Evolutionary conservation across 2,329 filamentous ascomycete genomes (phyloP), one percentile per base, ranked within the genome.

Genomic region (Fusarium hostae): DNA sequence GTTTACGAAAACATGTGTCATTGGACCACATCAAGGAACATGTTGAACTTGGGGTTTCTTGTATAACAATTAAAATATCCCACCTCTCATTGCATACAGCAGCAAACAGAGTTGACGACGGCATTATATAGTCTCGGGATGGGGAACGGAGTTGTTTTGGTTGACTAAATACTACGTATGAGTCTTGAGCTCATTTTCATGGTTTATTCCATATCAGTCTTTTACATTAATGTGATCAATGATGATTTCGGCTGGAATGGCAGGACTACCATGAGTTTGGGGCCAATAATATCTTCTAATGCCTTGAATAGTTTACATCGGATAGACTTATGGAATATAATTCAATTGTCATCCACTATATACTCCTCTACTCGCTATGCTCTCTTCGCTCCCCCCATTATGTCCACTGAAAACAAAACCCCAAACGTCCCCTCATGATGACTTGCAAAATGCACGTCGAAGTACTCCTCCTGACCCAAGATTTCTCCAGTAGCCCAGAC

Each of bases 1-100:
- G 41, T 60, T 73, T 55, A 58, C 44, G 41, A 58, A 59, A 66
- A 43, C 37, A 54, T 41, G 32, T 59, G 54, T 44, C 48, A 60
- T 57, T 48, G 70, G 70, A 62, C 57, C 37, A 39, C 61, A 70
- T 57, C 45, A 24, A 59, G 43, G 50, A 59, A 54, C 57, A 60
- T 58, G 56, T 60, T 37, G 41, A 39, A 45, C 32, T 41, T 20
- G 45, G 54, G 34, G 30, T 24, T 70, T 61, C 34, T 67, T 67
- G 70, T 72, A 72, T 60, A 70, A 48, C 59, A 73, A 54, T 68
- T 39, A 54, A 71, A 71, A 68, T 47, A 66, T 57, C 47, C 58
- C 51, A 34, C 37, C 30, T 51, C 52, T 45, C 26, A 24, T 48
- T 54, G 43, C 61, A 35, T n/a, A 24, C 35, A 43, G 20, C n/a